Base-by-base conservation (phyloP, 345 rosid species). In the Lepidium aucheri region DNA sequence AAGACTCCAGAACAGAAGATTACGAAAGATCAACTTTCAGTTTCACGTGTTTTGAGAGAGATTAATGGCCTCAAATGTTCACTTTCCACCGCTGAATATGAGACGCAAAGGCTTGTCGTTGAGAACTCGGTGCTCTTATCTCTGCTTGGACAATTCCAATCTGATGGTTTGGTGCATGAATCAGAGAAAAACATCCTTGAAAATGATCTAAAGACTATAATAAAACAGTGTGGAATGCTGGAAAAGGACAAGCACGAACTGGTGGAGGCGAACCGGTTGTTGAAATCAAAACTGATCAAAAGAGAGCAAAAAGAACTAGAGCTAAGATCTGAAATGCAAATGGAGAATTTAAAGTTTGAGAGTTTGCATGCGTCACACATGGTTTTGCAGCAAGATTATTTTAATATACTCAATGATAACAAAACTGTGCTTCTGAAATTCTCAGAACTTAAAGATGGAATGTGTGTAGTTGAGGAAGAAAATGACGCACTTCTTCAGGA, bases 111-210 rank as follows among this genome's bases (percentile, higher is more conserved):
- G 54, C 77, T 88, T 57, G 67, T 82, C 39, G 77, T 88, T 64
- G 99, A 90, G 84, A 94, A 94, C 77, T 80, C 81, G 0, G 86
- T 94, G 75, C 67, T 90, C 28, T 69, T 82, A 46, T 80, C 92
- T 69, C 72, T 86, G 36, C 77, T 90, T 42, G 74, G 69, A 65
- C 88, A 83, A 34, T 64, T 81, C 22, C 63, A 77, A 34, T 70
- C 79, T 34, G 91, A 83, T 3, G 83, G 91, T 68, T 76, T 60
- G 26, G 77, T 85, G 52, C 44, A 83, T 15, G 81, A 79, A 74
- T 79, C 82, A 0, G 76, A 79, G 78, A 88, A 80, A 55, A 76
- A 47, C 34, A 51, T 76, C 7, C 44, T 84, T 10, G 78, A 74
- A 62, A 72, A 79, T 65, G 83, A 89, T 67, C 68, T 79, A 6